These are phyloP conservation scores for Backusella liffmaniae DNA, from an alignment of 192 early-diverging fungal species.

Conservation along the genomic window DNA sequence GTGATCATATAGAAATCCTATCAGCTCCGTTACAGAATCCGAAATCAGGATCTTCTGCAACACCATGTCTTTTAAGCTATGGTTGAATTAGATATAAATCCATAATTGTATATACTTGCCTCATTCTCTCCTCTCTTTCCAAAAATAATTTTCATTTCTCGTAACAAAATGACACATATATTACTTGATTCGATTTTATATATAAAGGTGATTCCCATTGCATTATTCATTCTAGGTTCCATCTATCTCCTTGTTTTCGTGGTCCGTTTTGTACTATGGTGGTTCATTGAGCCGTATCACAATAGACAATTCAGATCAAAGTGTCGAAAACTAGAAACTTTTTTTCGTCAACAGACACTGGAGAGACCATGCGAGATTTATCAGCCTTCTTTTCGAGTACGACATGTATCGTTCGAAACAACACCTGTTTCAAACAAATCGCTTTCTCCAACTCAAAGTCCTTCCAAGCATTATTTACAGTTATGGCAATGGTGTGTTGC, in stretches of 20 bases:
- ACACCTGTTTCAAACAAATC: background rate
- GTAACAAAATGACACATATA: background rate
- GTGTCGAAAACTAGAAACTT: background rate
- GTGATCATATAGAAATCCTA: background rate
- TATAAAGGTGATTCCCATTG: background rate
- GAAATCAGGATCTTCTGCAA: background rate
- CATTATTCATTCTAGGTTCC: background rate
- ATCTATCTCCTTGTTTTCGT: background rate
- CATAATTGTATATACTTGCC: background rate
- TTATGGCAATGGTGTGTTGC: slow-evolving; percentile 16
- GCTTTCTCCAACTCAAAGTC: background rate
- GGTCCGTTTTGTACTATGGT: background rate
- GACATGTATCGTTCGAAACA: background rate
- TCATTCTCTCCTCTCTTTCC: background rate
- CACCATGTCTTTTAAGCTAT: background rate
- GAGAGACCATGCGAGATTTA: background rate
- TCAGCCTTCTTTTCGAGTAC: background rate
- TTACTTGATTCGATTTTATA: background rate
- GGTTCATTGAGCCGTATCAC: background rate
- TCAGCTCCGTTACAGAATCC: background rate
- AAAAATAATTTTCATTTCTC: background rate
- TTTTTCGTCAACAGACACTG: background rate
- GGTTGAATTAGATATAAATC: background rate
- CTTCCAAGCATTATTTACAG: background rate
- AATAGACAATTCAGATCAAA: background rate